Conservation (phyloP, 1,284 basidiomycete species). For the Termitomyces sp. region DNA sequence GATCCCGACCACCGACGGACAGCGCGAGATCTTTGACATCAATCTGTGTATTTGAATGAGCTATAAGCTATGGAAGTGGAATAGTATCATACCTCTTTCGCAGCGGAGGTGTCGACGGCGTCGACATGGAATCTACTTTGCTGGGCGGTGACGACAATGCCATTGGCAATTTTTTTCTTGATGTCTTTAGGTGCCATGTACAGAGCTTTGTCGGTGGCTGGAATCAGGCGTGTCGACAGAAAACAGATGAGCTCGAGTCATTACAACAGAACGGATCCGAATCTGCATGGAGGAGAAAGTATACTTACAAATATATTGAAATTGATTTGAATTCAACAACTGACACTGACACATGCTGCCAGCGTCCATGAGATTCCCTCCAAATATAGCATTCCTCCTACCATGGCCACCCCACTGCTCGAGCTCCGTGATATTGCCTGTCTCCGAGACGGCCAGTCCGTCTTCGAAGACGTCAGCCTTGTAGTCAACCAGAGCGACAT, state of each 20-base stretch:
- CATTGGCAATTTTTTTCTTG: conserved; percentile 9
- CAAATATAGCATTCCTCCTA: conserved; percentile 11
- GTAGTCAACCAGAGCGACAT: conserved; percentile 66
- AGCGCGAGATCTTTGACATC: conserved; percentile 20
- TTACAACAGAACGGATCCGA: neutral
- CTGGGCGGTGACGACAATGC: conserved; percentile 18
- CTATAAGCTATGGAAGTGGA: neutral
- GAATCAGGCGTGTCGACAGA: neutral
- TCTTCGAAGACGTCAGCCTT: conserved; percentile 59
- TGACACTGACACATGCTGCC: neutral
- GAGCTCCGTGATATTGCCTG: conserved; percentile 40
- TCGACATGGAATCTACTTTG: conserved; percentile 23
- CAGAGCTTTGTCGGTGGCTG: too few relatives aligned
- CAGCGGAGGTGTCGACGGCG: conserved; percentile 14
- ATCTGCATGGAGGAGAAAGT: neutral
- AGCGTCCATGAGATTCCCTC: neutral
- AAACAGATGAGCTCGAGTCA: neutral
- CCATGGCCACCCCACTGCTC: conserved; percentile 28
- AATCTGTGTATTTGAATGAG: conserved; percentile 8
- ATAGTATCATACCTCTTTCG: conserved; percentile 17
- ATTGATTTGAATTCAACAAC: neutral
- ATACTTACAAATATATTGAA: neutral
- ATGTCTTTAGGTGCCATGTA: conserved; percentile 15
- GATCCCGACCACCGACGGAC: conserved; percentile 18
- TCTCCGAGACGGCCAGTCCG: conserved; percentile 34